Conservation (phyloP, 1,284 basidiomycete genomes). For the Naganishia cerealis region DNA sequence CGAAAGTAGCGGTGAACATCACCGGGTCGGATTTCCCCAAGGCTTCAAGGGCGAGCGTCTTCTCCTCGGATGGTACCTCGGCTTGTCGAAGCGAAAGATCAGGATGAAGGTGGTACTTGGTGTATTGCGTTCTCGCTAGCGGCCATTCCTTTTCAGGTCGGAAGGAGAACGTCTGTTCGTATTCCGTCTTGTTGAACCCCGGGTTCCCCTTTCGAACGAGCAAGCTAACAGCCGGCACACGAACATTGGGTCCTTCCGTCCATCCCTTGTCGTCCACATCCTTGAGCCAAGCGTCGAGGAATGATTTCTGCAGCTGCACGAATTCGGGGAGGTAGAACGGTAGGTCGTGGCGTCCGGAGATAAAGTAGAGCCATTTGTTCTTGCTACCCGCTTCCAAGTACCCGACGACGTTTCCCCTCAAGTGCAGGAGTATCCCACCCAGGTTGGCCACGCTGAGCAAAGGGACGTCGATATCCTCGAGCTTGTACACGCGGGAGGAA, state of each 20-base stretch:
- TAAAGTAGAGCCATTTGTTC: conserved; percentile 51
- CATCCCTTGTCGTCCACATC: conserved; percentile 41
- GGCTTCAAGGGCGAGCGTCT: conserved; percentile 34
- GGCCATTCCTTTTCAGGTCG: conserved; percentile 45
- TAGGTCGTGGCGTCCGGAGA: conserved; percentile 48
- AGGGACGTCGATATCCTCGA: conserved; percentile 46
- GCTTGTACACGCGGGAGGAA: conserved; percentile 42
- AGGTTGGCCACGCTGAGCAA: conserved; percentile 48
- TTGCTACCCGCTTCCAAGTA: conserved; percentile 45
- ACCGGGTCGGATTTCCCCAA: conserved; percentile 37
- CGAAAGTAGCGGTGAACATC: conserved; percentile 39
- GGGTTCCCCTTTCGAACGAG: conserved; percentile 48
- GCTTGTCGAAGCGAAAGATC: conserved; percentile 9
- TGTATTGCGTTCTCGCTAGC: conserved; percentile 43
- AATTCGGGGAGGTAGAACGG: conserved; percentile 48
- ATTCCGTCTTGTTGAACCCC: conserved; percentile 45
- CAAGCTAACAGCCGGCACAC: conserved; percentile 44
- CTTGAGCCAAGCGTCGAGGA: conserved; percentile 47
- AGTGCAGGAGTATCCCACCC: conserved; percentile 47
- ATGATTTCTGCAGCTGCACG: conserved; percentile 44
- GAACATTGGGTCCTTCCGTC: conserved; percentile 44
- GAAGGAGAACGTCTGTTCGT: conserved; percentile 42
- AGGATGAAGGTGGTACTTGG: conserved; percentile 40
- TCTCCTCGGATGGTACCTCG: conserved; percentile 15
- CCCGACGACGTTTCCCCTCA: conserved; percentile 48